These are phyloP conservation scores for Fusarium floridanum DNA, from an alignment of 2,329 filamentous ascomycete species.

Conservation along the genomic window DNA sequence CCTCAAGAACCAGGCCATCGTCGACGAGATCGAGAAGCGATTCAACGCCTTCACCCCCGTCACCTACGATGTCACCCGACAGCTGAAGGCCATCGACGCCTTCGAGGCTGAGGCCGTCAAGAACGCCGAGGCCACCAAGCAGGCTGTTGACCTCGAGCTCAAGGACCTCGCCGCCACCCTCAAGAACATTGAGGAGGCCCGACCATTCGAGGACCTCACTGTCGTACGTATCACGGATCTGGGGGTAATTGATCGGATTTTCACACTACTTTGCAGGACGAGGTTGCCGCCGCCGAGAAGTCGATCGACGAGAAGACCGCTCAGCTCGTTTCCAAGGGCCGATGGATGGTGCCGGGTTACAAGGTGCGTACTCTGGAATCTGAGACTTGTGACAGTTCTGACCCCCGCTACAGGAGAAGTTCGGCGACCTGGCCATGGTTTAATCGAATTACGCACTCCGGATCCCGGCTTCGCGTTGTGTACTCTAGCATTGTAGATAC, in stretches of 20 bases:
- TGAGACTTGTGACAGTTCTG: conserved; percentile 52
- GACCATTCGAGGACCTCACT: conserved; percentile 96
- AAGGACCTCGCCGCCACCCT: conserved; percentile 94
- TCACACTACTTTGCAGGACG: conserved; percentile 73
- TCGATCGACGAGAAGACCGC: conserved; percentile 98
- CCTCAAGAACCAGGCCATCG: conserved; percentile 95
- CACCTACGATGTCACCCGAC: conserved; percentile 91
- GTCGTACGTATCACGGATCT: conserved; percentile 76
- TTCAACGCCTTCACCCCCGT: conserved; percentile 92
- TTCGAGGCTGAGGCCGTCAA: conserved; percentile 97
- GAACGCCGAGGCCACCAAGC: conserved; percentile 97
- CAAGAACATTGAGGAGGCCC: conserved; percentile 95
- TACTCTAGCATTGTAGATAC: conserved; percentile 81
- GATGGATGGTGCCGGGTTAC: conserved; percentile 98
- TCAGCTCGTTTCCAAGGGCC: conserved; percentile 95
- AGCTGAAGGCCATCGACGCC: conserved; percentile 97
- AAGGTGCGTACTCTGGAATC: conserved; percentile 74
- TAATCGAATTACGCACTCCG: conserved; percentile 68
- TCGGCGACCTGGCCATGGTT: conserved; percentile 94
- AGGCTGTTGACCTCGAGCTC: conserved; percentile 94
- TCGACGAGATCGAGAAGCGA: conserved; percentile 98
- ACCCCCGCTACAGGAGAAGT: conserved; percentile 84
- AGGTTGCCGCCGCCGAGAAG: conserved; percentile 92
- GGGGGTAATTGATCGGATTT: conserved; percentile 37
- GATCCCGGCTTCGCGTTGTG: conserved; percentile 66